Percentiles rank a stretch among this genome's conserved stretches.
These are phyloP conservation scores for Penicillium flavigenum DNA, from an alignment of 495 filamentous ascomycete genomes.

Conservation along the genomic window DNA sequence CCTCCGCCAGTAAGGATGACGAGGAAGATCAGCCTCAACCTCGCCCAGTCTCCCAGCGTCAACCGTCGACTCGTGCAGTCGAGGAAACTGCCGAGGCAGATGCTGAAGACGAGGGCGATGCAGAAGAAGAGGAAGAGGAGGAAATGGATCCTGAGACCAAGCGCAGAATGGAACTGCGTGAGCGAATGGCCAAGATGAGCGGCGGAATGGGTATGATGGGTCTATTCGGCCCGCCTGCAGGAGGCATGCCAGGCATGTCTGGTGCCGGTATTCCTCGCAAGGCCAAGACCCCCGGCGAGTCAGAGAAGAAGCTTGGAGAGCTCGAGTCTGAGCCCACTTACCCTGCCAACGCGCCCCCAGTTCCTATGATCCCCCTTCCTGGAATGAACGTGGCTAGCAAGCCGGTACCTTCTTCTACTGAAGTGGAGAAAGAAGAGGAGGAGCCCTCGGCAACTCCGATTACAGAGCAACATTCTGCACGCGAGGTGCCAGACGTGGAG, in stretches of 20 bases:
- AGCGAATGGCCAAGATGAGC: conserved; percentile 97
- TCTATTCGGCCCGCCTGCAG: conserved; percentile 80
- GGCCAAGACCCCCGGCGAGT: conserved; percentile 55
- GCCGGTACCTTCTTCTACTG: conserved; percentile 35
- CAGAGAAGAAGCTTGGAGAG: conserved; percentile 62
- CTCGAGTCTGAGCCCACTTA: conserved; percentile 55
- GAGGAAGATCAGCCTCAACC: conserved; percentile 53
- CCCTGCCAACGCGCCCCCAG: conserved; percentile 59
- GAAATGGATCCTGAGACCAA: conserved; percentile 89
- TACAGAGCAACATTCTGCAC: conserved; percentile 45
- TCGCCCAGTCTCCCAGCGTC: conserved; percentile 21
- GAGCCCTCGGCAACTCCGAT: conserved; percentile 36
- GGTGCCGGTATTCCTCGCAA: conserved; percentile 39
- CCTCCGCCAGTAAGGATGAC: conserved; percentile 71
- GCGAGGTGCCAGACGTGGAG: conserved; percentile 62
- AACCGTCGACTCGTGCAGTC: conserved; percentile 19
- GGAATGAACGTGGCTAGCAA: conserved; percentile 58
- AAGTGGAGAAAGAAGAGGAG: conserved; percentile 48
- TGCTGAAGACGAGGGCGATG: conserved; percentile 61
- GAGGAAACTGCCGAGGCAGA: conserved; percentile 35
- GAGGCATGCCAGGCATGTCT: conserved; percentile 54
- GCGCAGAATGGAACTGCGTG: conserved; percentile 83
- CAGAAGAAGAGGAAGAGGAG: conserved; percentile 84
- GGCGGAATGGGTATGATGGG: conserved; percentile 97
- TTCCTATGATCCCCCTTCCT: conserved; percentile 74